Percentiles rank a stretch among this genome's conserved stretches.
Conservation (phyloP, 345 rosid genomes). For the Boechera stricta region DNA sequence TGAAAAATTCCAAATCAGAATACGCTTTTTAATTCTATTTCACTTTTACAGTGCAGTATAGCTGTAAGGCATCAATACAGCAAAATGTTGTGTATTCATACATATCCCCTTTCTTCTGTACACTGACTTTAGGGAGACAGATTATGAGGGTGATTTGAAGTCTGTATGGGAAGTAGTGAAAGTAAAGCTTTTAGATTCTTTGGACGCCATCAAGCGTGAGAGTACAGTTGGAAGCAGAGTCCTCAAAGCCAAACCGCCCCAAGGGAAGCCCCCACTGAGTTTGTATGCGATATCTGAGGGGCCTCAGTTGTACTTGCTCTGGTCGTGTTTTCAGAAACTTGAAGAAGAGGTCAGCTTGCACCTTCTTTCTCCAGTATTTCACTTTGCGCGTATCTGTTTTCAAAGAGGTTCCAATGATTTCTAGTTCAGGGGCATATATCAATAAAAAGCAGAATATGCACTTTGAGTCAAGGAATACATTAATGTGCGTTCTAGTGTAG, state of each 20-base stretch:
- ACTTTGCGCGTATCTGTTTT: slow-evolving; percentile 1
- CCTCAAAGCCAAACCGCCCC: slow-evolving; percentile 53
- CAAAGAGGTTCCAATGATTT: neutral
- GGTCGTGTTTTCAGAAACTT: slow-evolving; percentile 72
- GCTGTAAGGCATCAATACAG: neutral
- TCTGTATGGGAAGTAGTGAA: slow-evolving; percentile 69
- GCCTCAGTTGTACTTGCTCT: slow-evolving; percentile 71
- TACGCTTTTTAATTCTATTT: too few species aligned
- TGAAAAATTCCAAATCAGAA: too few species aligned
- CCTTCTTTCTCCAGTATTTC: slow-evolving; percentile 39
- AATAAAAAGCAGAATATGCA: neutral
- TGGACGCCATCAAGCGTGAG: slow-evolving; percentile 57
- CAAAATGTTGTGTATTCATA: slow-evolving; percentile 8
- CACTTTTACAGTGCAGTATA: too few species aligned
- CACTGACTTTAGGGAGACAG: slow-evolving; percentile 50
- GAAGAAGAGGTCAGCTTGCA: slow-evolving; percentile 77
- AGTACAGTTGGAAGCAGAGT: slow-evolving; percentile 49
- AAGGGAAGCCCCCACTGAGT: slow-evolving; percentile 58
- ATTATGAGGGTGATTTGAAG: slow-evolving; percentile 48
- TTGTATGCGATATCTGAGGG: slow-evolving; percentile 76
- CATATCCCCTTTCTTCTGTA: slow-evolving; percentile 24
- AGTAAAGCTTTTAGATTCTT: slow-evolving; percentile 71
- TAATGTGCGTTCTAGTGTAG: neutral
- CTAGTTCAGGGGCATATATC: neutral
- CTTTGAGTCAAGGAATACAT: slow-evolving; percentile 16